Evolutionary conservation across 768 basidiomycete genomes (phyloP).

Genomic region (Atractiella rhizophila): DNA sequence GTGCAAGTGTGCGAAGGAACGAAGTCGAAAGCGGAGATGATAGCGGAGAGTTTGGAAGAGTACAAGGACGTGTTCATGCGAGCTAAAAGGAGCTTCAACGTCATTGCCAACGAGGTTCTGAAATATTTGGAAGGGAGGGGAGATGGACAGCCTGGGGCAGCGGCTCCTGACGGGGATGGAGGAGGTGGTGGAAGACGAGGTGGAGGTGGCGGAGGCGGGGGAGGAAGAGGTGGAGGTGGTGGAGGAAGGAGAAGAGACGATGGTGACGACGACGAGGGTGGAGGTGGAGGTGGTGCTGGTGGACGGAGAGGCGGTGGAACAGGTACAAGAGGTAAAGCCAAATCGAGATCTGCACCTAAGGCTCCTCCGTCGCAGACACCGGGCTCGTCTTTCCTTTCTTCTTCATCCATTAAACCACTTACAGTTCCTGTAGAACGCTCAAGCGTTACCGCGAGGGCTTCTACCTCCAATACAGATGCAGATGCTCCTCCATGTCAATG

Average conservation of each 20-base stretch:
- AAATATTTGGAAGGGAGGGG: neutral
- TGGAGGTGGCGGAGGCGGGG: constrained; percentile 4
- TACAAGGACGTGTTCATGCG: constrained; percentile 76
- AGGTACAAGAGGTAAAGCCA: neutral
- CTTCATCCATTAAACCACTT: no score
- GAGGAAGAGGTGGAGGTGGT: neutral
- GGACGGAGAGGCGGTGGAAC: no score
- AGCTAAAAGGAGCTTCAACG: constrained; percentile 51
- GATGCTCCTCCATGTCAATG: constrained; percentile 30
- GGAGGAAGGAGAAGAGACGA: constrained; percentile 1
- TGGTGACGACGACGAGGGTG: constrained; percentile 1
- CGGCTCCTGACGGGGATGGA: no score
- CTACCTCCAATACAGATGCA: no score
- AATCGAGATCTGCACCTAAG: neutral
- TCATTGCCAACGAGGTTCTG: constrained; percentile 24
- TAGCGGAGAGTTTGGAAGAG: constrained; percentile 50
- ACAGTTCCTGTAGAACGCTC: no score
- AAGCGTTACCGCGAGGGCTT: no score
- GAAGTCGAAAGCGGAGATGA: constrained; percentile 56
- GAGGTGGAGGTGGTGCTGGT: no score
- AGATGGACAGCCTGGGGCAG: neutral
- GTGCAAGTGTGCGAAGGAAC: constrained; percentile 69
- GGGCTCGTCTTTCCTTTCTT: no score
- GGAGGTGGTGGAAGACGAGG: constrained; percentile 7
- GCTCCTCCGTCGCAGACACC: no score